These are phyloP conservation scores for Mentha longifolia DNA, from an alignment of 257 asterid genomes.

Conservation along the genomic window DNA sequence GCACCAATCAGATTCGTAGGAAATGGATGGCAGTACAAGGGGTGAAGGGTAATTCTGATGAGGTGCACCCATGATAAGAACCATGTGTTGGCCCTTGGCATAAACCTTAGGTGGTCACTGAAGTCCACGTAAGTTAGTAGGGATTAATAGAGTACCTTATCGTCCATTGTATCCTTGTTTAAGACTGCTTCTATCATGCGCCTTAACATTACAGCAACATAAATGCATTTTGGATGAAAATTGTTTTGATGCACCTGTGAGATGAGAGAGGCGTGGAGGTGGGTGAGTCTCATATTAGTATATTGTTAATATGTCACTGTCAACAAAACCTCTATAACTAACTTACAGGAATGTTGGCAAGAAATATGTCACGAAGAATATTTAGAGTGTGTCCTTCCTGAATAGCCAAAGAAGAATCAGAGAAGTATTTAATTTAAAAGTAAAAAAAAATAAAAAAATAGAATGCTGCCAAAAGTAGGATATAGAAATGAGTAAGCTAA, in stretches of 20 bases:
- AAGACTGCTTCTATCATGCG: constrained; percentile 96
- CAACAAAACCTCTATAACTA: constrained; percentile 26
- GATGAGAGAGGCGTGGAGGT: not conserved
- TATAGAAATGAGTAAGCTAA: constrained; percentile 26
- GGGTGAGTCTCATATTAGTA: constrained; percentile 27
- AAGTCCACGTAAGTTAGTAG: not conserved
- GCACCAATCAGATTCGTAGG: not conserved
- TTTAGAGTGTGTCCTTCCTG: constrained; percentile 74
- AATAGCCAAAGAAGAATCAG: constrained; percentile 26
- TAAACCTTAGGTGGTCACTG: not conserved
- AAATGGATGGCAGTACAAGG: not conserved
- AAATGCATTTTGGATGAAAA: constrained; percentile 92
- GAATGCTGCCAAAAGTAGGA: constrained; percentile 12
- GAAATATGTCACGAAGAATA: constrained; percentile 66
- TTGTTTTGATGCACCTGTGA: constrained; percentile 63
- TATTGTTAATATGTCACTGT: constrained; percentile 6
- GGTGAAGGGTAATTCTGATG: not conserved
- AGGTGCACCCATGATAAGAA: not conserved
- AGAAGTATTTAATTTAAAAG: not conserved
- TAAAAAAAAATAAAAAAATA: not conserved
- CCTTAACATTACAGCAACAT: constrained; percentile 93
- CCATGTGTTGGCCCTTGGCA: not conserved
- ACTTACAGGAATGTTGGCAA: constrained; percentile 89
- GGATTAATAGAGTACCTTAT: constrained; percentile 58
- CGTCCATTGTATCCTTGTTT: constrained; percentile 97